A percentile compares a stretch with the other conserved stretches of the same genome.
These are phyloP conservation scores for Aurifilum marmelostoma DNA, from an alignment of 2,329 filamentous ascomycete genomes.

Conservation along the genomic window DNA sequence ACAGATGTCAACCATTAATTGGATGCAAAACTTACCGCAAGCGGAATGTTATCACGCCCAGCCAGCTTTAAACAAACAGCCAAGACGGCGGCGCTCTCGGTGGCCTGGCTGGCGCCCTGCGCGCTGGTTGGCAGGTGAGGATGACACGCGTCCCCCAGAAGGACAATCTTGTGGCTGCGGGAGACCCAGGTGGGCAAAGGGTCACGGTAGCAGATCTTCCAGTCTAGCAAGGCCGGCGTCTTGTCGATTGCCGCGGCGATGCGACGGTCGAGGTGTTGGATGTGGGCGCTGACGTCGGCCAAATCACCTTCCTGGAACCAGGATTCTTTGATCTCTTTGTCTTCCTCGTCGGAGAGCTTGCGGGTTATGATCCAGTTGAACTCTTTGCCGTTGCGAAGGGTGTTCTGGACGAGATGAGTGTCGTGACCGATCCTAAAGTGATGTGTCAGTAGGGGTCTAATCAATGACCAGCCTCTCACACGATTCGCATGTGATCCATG, in stretches of 20 bases:
- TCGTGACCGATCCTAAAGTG: constrained; percentile 45
- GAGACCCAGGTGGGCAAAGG: constrained; percentile 57
- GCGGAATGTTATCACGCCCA: constrained; percentile 43
- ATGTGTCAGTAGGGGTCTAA: too few relatives aligned
- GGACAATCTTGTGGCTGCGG: constrained; percentile 50
- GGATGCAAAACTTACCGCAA: constrained; percentile 42
- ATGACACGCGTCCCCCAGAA: constrained; percentile 58
- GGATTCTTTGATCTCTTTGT: constrained; percentile 49
- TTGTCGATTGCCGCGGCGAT: constrained; percentile 50
- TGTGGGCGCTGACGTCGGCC: constrained; percentile 44
- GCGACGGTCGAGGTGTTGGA: constrained; percentile 46
- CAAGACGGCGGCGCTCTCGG: constrained; percentile 54
- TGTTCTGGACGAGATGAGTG: constrained; percentile 49
- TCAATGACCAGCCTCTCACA: too few relatives aligned
- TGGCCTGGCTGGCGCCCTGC: constrained; percentile 57
- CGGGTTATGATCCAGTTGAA: constrained; percentile 53
- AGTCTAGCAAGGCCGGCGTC: constrained; percentile 52
- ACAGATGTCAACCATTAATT: background rate
- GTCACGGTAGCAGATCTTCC: constrained; percentile 59
- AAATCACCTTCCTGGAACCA: constrained; percentile 54
- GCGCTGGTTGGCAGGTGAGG: constrained; percentile 57
- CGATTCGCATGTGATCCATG: too few relatives aligned
- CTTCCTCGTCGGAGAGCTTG: constrained; percentile 45
- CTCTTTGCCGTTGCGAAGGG: constrained; percentile 45
- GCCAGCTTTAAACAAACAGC: constrained; percentile 49